phyloP scores from a whole-genome alignment of 2,329 filamentous ascomycete genomes.

The Sphaerulina vaccinii region DNA sequence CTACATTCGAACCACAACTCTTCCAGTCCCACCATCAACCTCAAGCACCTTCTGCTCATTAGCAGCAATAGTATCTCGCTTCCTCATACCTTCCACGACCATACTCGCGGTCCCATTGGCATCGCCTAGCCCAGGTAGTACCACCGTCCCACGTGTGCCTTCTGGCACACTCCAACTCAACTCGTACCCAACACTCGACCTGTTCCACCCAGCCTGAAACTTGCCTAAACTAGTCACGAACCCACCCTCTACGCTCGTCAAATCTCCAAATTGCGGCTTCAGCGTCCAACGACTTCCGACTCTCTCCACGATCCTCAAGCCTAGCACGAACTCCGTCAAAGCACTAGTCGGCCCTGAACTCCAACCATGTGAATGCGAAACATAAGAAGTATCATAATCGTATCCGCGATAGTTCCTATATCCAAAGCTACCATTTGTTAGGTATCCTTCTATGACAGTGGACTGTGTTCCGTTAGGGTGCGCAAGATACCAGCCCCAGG shows the following conservation, averaged over 20 bases:
- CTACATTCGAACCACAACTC: not conserved
- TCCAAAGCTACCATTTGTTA: conserved; percentile 50
- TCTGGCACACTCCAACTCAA: conserved; percentile 30
- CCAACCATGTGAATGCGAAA: conserved; percentile 36
- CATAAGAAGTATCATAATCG: conserved; percentile 31
- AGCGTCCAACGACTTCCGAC: conserved; percentile 45
- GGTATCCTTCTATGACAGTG: conserved; percentile 46
- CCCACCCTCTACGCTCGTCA: conserved; percentile 45
- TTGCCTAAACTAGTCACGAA: conserved; percentile 48
- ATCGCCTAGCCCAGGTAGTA: conserved; percentile 24
- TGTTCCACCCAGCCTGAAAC: conserved; percentile 41
- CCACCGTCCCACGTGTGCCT: conserved; percentile 34
- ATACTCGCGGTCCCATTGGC: not conserved
- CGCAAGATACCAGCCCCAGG: conserved; percentile 45
- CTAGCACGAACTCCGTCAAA: conserved; percentile 48
- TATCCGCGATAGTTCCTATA: conserved; percentile 44
- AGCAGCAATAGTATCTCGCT: not conserved
- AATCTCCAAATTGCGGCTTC: conserved; percentile 47
- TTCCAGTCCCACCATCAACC: not conserved
- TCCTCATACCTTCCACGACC: not conserved
- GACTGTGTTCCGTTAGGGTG: conserved; percentile 44
- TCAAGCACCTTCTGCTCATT: not conserved
- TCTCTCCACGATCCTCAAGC: conserved; percentile 43
- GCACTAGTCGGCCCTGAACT: conserved; percentile 42
- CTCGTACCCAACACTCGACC: conserved; percentile 23